Evolutionary conservation across 371 early-diverging fungal species (phyloP), one percentile per base, ranked within the genome.

Genomic region (Mucor saturninus): DNA sequence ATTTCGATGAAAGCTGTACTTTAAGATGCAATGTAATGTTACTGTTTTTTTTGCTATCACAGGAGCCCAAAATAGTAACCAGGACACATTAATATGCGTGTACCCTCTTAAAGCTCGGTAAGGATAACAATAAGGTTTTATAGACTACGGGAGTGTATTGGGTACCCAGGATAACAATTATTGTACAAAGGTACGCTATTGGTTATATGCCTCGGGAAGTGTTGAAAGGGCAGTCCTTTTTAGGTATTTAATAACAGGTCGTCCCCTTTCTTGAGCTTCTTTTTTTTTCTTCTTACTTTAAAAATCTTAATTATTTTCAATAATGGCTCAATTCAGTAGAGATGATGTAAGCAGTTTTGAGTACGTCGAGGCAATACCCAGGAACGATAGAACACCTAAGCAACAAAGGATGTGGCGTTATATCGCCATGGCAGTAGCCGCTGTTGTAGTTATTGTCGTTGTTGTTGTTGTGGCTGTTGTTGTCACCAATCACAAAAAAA

Each of bases 401-500:
- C 67, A 71, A 60, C 68, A 68, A 39, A 58, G 46, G 28, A 40
- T 61, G 43, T 72, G 76, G 73, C 50, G 50, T 14, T 65, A 40
- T 43, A 65, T 64, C 26, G 62, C 55, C 0, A 26, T 67, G 4
- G 68, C 53, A n/a, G 58, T 68, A 21, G 46, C 66, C 14, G 54
- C 71, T n/a, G 43, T 68, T 37, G 46, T 79, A n/a, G 54, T 76
- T 2, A 63, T 78, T 5, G 54, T 76, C 8, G 64, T 75, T 1
- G 72, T 79, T 10, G 59, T 75, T 1, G 80, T 73, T 5, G 71
- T 73, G 2, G 66, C 73, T 13, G 77, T 79, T 2, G 74, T 79
- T 10, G 68, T 74, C 4, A 72, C 68, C 9, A 54, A 67, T 9
- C 52, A 68, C 14, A 72, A 74, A 9, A 64, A 65, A 39, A 62